Percentiles rank a stretch among this genome's conserved stretches.
phyloP scores from a whole-genome alignment of 2,329 filamentous ascomycete species.

The Monilinia fructigena region DNA sequence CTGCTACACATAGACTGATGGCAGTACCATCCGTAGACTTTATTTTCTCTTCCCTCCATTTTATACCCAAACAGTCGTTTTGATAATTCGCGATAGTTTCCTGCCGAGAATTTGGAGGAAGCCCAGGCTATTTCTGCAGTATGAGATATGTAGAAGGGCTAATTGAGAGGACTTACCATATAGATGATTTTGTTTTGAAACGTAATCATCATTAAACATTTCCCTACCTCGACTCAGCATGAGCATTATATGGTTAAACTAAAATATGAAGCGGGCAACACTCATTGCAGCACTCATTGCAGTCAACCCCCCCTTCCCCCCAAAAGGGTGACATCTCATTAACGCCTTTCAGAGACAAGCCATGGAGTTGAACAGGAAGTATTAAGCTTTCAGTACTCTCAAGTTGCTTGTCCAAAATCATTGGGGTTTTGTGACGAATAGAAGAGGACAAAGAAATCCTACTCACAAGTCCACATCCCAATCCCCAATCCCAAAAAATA shows the following conservation, averaged over 20 bases:
- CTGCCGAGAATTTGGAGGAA: conserved; percentile 67
- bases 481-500: conserved; percentile 66
- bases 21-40: conserved; percentile 63
- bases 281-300: neutral
- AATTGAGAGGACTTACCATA: conserved; percentile 5
- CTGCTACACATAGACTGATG: conserved; percentile 56
- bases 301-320: neutral
- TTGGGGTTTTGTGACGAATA: neutral
- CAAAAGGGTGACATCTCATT: neutral
- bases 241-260: neutral
- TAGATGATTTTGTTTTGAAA: conserved; percentile 25
- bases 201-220: conserved; percentile 50
- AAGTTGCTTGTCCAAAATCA: neutral
- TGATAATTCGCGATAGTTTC: conserved; percentile 67
- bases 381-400: conserved; percentile 2
- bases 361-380: neutral
- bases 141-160: conserved; percentile 8
- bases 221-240: conserved; percentile 42
- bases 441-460: neutral
- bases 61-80: conserved; percentile 57
- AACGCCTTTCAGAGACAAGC: neutral
- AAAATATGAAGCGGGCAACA: neutral
- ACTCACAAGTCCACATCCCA: conserved; percentile 55
- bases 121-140: conserved; percentile 68
- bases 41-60: conserved; percentile 65